Base-by-base conservation (phyloP, 306 rosid genomes). In the Prunus kanzakura region DNA sequence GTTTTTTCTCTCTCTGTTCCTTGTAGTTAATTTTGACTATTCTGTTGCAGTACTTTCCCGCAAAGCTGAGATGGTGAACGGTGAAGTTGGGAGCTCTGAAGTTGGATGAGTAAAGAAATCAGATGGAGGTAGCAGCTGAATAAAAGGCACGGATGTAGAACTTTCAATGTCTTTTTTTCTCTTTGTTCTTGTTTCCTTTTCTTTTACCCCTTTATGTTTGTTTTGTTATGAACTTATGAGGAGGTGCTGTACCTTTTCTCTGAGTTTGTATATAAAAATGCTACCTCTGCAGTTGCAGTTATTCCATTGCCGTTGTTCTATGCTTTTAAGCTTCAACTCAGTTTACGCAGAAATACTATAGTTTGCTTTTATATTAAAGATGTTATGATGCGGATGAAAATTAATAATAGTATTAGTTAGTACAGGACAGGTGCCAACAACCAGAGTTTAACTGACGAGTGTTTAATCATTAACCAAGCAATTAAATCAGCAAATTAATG, bases 31-130 rank as follows among this genome's bases (percentile, higher is more conserved):
- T 35, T 56, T 64, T 45, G 67, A 52, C 11, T 6, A 1, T 71
- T 54, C 15, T 64, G 5, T 12, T 64, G 70, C 74, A 81, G 81
- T 81, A 71, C 62, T 81, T 81, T 49, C 84, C 84, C 30, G 25
- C 69, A 55, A 76, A 81, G 74, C 51, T 76, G 73, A 76, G 74
- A 76, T 76, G 84, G 84, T 76, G 69, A 81, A 74, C 20, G 8
- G 74, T 70, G 73, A 81, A 61, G 15, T n/a, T n/a, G 29, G 51
- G 47, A 52, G 79, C 61, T 74, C 56, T 45, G 20, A 14, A 47
- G 72, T 68, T 54, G 69, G 8, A 58, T 57, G 38, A 29, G 38
- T 61, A 15, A 13, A 13, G 27, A 69, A 3, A 57, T 15, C 27
- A 23, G 60, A 56, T 20, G 60, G 43, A 38, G 30, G 66, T 56